Evolutionary conservation across 2,329 filamentous ascomycete genomes (phyloP).

Genomic region (Aureobasidium vineae): DNA sequence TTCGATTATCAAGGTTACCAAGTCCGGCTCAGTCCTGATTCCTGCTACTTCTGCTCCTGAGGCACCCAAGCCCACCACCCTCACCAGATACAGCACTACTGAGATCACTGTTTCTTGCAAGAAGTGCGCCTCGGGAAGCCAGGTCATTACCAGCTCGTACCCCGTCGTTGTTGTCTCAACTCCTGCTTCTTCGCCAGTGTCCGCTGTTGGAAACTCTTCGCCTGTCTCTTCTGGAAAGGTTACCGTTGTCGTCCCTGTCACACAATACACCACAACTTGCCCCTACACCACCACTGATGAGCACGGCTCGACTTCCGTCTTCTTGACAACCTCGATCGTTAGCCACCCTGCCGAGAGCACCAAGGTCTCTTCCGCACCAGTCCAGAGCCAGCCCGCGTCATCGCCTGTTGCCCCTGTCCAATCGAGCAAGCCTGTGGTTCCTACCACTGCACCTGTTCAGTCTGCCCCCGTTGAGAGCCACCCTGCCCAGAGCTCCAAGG

Average conservation of each 20-base stretch:
- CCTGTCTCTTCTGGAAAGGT: constrained; percentile 11
- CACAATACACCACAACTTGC: constrained; percentile 32
- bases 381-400: neutral
- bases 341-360: constrained; percentile 4
- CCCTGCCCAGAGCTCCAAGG: neutral
- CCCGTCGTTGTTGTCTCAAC: constrained; percentile 11
- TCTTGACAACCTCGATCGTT: constrained; percentile 46
- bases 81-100: constrained; percentile 31
- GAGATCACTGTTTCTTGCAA: constrained; percentile 39
- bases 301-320: constrained; percentile 38
- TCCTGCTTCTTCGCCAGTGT: neutral
- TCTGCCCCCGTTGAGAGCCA: neutral
- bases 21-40: neutral
- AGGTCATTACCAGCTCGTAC: constrained; percentile 23
- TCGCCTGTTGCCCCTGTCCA: neutral
- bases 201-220: neutral
- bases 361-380: neutral
- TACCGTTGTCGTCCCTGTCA: constrained; percentile 11
- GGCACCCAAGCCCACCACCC: constrained; percentile 27
- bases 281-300: constrained; percentile 22
- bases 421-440: constrained; percentile 1
- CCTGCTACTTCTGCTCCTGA: neutral
- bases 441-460: neutral
- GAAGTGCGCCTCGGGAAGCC: constrained; percentile 35
- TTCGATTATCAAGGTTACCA: constrained; percentile 14